These are phyloP conservation scores for Diospyros lotus DNA, from an alignment of 148 eudicot genomes.

Conservation along the genomic window DNA sequence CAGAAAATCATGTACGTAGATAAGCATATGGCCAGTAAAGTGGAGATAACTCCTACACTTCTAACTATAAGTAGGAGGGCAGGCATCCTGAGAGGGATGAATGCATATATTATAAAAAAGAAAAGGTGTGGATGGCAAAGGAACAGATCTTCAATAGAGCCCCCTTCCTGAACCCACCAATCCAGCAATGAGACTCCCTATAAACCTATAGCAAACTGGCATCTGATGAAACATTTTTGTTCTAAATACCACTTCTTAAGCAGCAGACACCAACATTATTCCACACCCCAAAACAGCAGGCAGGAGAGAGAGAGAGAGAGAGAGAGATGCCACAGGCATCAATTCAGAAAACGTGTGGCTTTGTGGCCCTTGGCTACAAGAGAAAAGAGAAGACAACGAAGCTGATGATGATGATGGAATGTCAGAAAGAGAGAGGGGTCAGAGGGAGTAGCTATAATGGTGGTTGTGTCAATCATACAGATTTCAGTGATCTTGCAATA, in stretches of 20 bases:
- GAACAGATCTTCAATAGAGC: neutral
- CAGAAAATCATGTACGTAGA: neutral
- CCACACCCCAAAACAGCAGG: neutral
- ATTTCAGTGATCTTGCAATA: neutral
- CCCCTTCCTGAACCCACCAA: neutral
- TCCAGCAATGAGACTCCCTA: neutral
- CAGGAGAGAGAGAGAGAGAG: no score
- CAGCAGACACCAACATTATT: neutral
- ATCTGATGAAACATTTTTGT: neutral
- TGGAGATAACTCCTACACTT: no score
- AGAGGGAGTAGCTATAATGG: neutral
- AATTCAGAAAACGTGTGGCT: neutral
- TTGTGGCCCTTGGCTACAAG: conserved; percentile 1
- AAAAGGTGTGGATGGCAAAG: neutral
- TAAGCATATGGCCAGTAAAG: neutral
- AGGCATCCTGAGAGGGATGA: neutral
- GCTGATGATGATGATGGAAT: neutral
- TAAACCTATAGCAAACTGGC: neutral
- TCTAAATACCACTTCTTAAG: neutral
- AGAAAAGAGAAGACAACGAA: neutral
- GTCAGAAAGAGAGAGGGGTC: neutral
- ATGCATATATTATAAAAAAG: no score
- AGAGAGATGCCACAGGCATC: neutral
- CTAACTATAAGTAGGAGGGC: neutral
- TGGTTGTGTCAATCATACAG: neutral